Percentiles rank a stretch among this genome's conserved stretches.
Conservation (phyloP, 2,329 filamentous ascomycete genomes). For the Fusarium keratoplasticum region DNA sequence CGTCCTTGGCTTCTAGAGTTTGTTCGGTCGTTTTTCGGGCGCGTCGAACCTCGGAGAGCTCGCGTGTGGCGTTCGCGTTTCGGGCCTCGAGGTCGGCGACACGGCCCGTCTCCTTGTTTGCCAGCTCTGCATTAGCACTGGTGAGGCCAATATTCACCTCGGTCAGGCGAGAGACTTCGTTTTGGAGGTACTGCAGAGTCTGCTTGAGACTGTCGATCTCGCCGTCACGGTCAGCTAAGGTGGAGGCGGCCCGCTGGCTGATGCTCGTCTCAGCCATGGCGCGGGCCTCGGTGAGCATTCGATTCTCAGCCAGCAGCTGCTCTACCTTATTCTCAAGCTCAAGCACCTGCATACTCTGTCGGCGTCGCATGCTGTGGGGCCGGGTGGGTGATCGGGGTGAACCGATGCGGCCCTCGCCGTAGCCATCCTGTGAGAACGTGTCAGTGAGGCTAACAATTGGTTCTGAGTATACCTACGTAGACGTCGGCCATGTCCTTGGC, state of each 20-base stretch:
- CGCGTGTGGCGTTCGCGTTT: constrained; percentile 72
- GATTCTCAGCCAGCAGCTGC: constrained; percentile 87
- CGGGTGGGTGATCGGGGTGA: constrained; percentile 93
- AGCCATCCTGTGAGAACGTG: constrained; percentile 77
- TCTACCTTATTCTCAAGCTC: constrained; percentile 90
- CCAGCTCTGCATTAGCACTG: constrained; percentile 81
- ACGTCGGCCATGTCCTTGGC: constrained; percentile 90
- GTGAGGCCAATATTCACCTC: constrained; percentile 85
- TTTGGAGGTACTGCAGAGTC: constrained; percentile 82
- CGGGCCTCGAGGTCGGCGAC: constrained; percentile 75
- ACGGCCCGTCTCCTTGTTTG: constrained; percentile 79
- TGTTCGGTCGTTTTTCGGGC: constrained; percentile 72
- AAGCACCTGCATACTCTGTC: constrained; percentile 96
- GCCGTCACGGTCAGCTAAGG: constrained; percentile 83
- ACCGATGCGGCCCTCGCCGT: constrained; percentile 86
- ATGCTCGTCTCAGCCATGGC: constrained; percentile 74
- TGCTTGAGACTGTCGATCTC: constrained; percentile 87
- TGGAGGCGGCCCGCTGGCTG: constrained; percentile 73
- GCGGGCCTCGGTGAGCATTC: constrained; percentile 79
- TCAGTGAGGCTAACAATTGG: not conserved
- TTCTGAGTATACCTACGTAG: constrained; percentile 77
- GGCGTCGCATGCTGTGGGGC: constrained; percentile 94
- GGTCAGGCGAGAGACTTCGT: constrained; percentile 82
- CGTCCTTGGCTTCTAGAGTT: constrained; percentile 83
- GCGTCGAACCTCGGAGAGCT: constrained; percentile 75